Percentiles rank a stretch among this genome's conserved stretches.
Evolutionary conservation across 192 early-diverging fungal genomes (phyloP).

Genomic region (Rhizoclosmatium sp.): DNA sequence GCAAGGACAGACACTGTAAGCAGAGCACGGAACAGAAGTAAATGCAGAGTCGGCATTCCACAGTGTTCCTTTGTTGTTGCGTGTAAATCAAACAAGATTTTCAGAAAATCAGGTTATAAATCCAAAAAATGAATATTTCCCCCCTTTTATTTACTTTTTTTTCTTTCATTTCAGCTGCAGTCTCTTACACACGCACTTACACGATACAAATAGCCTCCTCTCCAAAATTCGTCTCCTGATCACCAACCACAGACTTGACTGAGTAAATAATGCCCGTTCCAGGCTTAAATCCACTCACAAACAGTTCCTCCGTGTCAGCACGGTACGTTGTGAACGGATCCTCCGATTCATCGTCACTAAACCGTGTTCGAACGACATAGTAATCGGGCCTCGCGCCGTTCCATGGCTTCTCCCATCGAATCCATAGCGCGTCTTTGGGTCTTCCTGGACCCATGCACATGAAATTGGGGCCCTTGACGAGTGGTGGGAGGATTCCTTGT

Average conservation of each 20-base stretch:
- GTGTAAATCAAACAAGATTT: too few relatives aligned
- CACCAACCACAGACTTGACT: slow-evolving; percentile 43
- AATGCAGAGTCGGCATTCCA: too few relatives aligned
- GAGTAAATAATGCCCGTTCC: slow-evolving; percentile 39
- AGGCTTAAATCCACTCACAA: slow-evolving; percentile 39
- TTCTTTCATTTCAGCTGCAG: not conserved
- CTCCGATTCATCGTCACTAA: slow-evolving; percentile 30
- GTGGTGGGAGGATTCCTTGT: slow-evolving; percentile 33
- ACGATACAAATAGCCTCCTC: slow-evolving; percentile 38
- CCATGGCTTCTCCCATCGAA: slow-evolving; percentile 52
- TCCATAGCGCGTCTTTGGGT: slow-evolving; percentile 50
- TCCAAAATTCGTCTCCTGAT: slow-evolving; percentile 42
- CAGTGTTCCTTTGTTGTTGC: too few relatives aligned
- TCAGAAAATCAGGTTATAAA: not conserved
- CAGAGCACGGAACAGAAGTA: too few relatives aligned
- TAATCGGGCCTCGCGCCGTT: slow-evolving; percentile 50
- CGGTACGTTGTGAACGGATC: slow-evolving; percentile 19
- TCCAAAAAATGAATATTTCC: not conserved
- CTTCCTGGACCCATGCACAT: slow-evolving; percentile 42
- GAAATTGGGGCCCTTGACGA: slow-evolving; percentile 33
- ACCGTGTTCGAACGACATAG: slow-evolving; percentile 40
- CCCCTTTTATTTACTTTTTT: not conserved
- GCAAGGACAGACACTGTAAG: too few relatives aligned
- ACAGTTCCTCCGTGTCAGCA: slow-evolving; percentile 27
- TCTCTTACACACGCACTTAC: not conserved